Percentiles rank a stretch among this genome's conserved stretches.
phyloP scores from a whole-genome alignment of 495 filamentous ascomycete species.

The Xanthoparmelia taractica region DNA sequence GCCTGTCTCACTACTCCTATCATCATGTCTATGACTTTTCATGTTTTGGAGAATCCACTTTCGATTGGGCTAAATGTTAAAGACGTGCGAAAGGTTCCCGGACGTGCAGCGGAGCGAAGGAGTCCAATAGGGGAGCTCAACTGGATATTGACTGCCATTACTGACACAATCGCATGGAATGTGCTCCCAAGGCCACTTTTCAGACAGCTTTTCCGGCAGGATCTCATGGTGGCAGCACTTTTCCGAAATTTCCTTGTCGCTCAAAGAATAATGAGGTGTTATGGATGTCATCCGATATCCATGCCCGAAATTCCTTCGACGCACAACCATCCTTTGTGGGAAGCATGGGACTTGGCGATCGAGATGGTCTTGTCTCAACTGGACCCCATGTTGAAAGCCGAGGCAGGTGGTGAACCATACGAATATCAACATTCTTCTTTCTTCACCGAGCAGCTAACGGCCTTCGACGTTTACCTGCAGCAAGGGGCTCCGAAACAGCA shows the following conservation, averaged over 20 bases:
- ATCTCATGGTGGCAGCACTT: conserved; percentile 97
- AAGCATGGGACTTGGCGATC: conserved; percentile 94
- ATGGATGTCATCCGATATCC: conserved; percentile 88
- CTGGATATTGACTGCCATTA: conserved; percentile 99
- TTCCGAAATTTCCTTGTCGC: conserved; percentile 94
- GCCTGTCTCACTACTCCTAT: conserved; percentile 95
- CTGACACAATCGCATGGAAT: conserved; percentile 98
- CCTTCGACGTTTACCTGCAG: conserved; percentile 93
- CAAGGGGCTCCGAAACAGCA: conserved; percentile 79
- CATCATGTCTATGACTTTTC: conserved; percentile 91
- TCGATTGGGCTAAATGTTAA: conserved; percentile 66
- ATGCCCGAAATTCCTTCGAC: conserved; percentile 84
- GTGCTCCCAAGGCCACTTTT: conserved; percentile 80
- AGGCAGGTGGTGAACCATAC: conserved; percentile 65
- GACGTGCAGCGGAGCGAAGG: conserved; percentile 81
- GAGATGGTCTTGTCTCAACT: conserved; percentile 93
- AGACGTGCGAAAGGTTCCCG: conserved; percentile 69
- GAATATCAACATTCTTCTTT: conserved; percentile 93
- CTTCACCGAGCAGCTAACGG: conserved; percentile 94
- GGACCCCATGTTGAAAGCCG: conserved; percentile 67
- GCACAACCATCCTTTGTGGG: conserved; percentile 88
- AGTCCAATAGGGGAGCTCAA: conserved; percentile 94
- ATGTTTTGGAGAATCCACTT: conserved; percentile 85
- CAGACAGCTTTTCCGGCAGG: conserved; percentile 92
- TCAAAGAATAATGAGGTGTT: conserved; percentile 89